Base-by-base conservation (phyloP, 352 stramenopile species). In the Phytopythium chamaehyphon region DNA sequence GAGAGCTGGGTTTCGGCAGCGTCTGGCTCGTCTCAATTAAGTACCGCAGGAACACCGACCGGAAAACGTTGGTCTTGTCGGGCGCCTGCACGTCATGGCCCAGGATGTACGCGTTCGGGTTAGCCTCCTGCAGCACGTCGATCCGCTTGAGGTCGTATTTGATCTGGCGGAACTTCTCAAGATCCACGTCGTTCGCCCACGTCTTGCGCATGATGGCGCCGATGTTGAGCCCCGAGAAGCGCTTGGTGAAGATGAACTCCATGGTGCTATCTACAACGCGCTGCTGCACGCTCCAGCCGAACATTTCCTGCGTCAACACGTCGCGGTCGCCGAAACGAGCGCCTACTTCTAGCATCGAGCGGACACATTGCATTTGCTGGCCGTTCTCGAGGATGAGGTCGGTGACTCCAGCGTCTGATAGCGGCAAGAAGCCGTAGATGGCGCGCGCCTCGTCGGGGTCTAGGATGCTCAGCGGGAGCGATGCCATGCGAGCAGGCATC, bases 271-370 rank as follows among this genome's bases (percentile, higher is more conserved):
- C 66, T 0, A 61, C 33, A 22, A 71, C 59, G 22, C 57, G 53
- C n/a, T 71, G 61, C 16, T 69, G 49, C 21, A 80, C 59, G 38
- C 72, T 47, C 70, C 67, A 76, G 3, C 70, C 70, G 26, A 76
- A 64, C 12, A 59, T 36, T 14, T 71, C 15, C 15, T 21, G 37
- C 14, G 37, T 22, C 6, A 39, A 19, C 44, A 40, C 44, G 26
- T 50, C 16, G 14, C 44, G 23, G 44, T 31, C 22, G 26, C 47
- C 3, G 19, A 54, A 1, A 40, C n/a, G 16, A 39, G 36, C 40
- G 37, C 39, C 24, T 43, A 46, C 8, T 44, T 50, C 24, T 31
- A 61, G 11, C 26, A 26, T n/a, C 21, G 15, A 10, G 16, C 22
- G 22, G 43, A 40, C 35, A 9, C 7, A 16, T 14, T 49, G 43